Evolutionary conservation across 2,329 filamentous ascomycete genomes (phyloP).

Genomic region (Fusarium buharicum): DNA sequence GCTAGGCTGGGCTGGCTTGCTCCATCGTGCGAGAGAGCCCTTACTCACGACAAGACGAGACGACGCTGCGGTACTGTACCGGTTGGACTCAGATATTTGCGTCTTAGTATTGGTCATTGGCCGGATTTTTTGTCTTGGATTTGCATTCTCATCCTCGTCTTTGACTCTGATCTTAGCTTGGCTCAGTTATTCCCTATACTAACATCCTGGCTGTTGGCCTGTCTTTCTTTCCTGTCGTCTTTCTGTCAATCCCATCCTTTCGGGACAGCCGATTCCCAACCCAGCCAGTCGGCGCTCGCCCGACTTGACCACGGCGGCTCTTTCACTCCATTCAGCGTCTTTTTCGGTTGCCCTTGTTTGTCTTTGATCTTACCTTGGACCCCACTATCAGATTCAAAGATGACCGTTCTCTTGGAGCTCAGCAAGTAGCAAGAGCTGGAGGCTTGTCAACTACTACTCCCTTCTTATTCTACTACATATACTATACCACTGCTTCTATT

Average conservation of each 20-base stretch:
- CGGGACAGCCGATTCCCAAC: conserved; percentile 36
- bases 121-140: conserved; percentile 12
- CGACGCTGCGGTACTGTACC: conserved; percentile 25
- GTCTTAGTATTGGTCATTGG: conserved; percentile 13
- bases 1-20: conserved; percentile 21
- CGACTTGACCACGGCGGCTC: conserved; percentile 34
- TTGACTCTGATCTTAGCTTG: conserved; percentile 27
- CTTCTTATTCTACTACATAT: conserved; percentile 20
- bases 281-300: conserved; percentile 44
- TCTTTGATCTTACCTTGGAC: conserved; percentile 34
- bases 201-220: conserved; percentile 26
- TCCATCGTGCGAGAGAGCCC: conserved; percentile 23
- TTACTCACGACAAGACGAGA: conserved; percentile 29
- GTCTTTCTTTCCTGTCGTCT: conserved; percentile 31
- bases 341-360: conserved; percentile 35
- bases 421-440: conserved; percentile 31
- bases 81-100: conserved; percentile 21
- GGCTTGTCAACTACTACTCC: conserved; percentile 31
- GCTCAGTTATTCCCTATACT: conserved; percentile 27
- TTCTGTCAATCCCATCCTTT: conserved; percentile 43
- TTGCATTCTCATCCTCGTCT: conserved; percentile 20
- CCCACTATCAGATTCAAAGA: conserved; percentile 27
- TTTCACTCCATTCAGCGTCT: conserved; percentile 30
- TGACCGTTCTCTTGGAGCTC: conserved; percentile 27
- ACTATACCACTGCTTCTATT: conserved; percentile 27